phyloP scores from a whole-genome alignment of 768 basidiomycete genomes.

The Asterophora parasitica region DNA sequence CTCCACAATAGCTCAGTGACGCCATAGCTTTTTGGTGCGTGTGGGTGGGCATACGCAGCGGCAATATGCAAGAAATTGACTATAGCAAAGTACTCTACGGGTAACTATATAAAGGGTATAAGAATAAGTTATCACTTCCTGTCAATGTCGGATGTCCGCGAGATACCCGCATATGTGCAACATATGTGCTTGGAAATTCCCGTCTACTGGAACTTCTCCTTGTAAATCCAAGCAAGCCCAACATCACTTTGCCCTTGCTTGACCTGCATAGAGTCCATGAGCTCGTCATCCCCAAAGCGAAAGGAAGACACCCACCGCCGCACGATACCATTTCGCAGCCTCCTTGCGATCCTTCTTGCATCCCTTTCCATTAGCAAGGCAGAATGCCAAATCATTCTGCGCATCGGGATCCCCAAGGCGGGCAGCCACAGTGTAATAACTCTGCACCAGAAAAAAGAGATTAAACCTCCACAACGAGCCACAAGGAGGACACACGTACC shows the following conservation, averaged over 20 bases:
- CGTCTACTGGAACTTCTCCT: slow-evolving; percentile 67
- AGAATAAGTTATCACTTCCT: too few species aligned
- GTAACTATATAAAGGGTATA: too few species aligned
- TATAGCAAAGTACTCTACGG: too few species aligned
- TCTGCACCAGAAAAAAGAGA: slow-evolving; percentile 36
- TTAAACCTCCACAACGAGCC: background rate
- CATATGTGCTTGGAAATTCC: too few species aligned
- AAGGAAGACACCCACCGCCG: slow-evolving; percentile 52
- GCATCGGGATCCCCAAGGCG: slow-evolving; percentile 83
- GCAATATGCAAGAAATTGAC: too few species aligned
- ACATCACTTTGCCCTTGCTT: slow-evolving; percentile 75
- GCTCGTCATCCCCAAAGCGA: background rate
- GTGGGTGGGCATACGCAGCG: too few species aligned
- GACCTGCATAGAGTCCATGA: slow-evolving; percentile 23
- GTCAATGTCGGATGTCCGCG: too few species aligned
- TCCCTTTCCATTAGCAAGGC: slow-evolving; percentile 81
- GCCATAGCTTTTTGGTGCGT: too few species aligned
- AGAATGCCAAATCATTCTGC: slow-evolving; percentile 81
- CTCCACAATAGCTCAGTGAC: too few species aligned
- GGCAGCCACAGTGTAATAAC: slow-evolving; percentile 82
- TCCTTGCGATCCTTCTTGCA: slow-evolving; percentile 85
- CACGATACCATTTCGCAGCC: slow-evolving; percentile 87
- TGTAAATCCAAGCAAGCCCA: slow-evolving; percentile 89
- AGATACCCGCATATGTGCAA: too few species aligned
- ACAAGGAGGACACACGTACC: slow-evolving; percentile 36